Evolutionary conservation across 2,329 filamentous ascomycete genomes (phyloP), one percentile per base, ranked within the genome.

Genomic region (Grosmannia huntii): DNA sequence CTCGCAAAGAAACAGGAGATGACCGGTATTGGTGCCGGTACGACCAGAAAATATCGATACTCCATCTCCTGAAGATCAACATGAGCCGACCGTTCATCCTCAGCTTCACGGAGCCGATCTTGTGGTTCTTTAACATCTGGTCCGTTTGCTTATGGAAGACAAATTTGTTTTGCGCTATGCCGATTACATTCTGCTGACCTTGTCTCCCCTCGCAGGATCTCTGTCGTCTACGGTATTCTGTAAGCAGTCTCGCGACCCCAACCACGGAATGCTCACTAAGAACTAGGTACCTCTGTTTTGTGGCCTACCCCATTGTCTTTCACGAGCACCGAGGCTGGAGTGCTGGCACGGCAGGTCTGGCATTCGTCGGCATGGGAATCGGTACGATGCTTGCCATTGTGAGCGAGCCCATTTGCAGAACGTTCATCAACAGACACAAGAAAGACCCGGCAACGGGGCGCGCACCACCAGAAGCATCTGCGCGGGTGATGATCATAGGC

Each of bases 221-320:
- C 87, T 0, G 74, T 95, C 46, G 82, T 95, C 41, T 96, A 96
- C 68, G 88, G 84, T 21, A 90, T 95, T 48, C 76, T 96, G 1
- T 72, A 59, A 58, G 60, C 41, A 44, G 41, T 44, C 41, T 44
- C 41, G 2, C 16, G 16, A 19, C 16, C 7, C 41, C 4, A 21
- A n/a, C 19, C 1, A 21, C 19, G 16, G 21, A 21, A 33, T n/a
- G 5, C 49, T 52, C 12, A 50, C 54, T 36, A 9, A 19, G 25
- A 87, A 19, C 73, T 89, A 62, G 60, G 1, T 90, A 91, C 66
- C 82, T 96, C 36, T 95, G 89, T 71, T 96, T 96, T 73, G 86
- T 95, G 19, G 89, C 89, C 14, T 95, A 95, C 68, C 90, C 90
- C 0, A 86, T 95, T 60, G 86, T 95, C 59, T 96, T 94, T 71